Percentiles rank a stretch among this genome's conserved stretches.
phyloP scores from a whole-genome alignment of 225 moss, liverwort and hornwort genomes.

The Anthoceros angustus region DNA sequence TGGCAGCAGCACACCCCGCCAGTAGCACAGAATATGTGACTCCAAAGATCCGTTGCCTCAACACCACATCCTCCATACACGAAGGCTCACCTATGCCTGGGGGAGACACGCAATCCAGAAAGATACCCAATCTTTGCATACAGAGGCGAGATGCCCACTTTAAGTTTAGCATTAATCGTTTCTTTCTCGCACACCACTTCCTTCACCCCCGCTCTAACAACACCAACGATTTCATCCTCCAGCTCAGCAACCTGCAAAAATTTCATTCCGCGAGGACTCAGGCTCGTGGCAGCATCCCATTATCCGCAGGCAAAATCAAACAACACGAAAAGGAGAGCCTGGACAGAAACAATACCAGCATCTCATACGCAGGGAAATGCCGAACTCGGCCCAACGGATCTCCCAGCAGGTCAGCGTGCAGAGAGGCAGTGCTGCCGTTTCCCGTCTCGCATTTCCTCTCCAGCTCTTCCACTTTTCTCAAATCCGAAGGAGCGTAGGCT shows the following conservation, averaged over 20 bases:
- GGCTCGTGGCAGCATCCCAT: no score
- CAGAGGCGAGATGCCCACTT: conserved; percentile 25
- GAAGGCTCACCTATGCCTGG: conserved; percentile 42
- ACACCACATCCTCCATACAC: neutral
- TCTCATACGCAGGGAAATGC: conserved; percentile 56
- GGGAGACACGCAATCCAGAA: conserved; percentile 73
- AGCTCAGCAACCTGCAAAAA: conserved; percentile 62
- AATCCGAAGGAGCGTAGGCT: conserved; percentile 25
- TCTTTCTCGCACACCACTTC: conserved; percentile 52
- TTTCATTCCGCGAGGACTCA: no score
- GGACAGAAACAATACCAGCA: conserved; percentile 41
- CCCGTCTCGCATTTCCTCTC: conserved; percentile 60
- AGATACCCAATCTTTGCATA: conserved; percentile 65
- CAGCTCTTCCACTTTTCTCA: conserved; percentile 42
- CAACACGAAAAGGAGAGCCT: no score
- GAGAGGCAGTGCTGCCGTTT: conserved; percentile 31
- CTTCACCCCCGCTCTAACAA: conserved; percentile 81
- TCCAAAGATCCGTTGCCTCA: no score
- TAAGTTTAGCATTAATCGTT: conserved; percentile 12
- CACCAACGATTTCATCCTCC: conserved; percentile 42
- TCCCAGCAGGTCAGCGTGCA: conserved; percentile 64
- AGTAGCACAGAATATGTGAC: no score
- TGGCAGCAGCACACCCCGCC: no score
- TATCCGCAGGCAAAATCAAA: no score
- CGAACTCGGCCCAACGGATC: conserved; percentile 93